phyloP scores from a whole-genome alignment of 1,139 yeast genomes.

The Blastobotrys arbuscula region DNA sequence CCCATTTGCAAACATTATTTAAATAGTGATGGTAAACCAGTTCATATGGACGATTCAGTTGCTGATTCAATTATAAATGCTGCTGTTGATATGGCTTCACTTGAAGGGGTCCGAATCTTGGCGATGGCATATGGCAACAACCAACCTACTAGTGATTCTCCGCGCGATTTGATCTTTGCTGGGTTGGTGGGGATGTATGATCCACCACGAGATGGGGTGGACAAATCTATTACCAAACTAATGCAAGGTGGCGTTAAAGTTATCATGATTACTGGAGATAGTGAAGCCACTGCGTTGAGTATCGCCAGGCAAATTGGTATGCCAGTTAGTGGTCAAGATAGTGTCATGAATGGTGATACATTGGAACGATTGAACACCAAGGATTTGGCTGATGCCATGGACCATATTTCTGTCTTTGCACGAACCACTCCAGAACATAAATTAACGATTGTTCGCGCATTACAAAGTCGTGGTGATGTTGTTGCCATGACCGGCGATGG shows the following conservation, averaged over 20 bases:
- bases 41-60: conserved; percentile 47
- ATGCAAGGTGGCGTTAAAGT: conserved; percentile 92
- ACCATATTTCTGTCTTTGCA: conserved; percentile 85
- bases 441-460: conserved; percentile 82
- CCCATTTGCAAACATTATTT: conserved; percentile 55
- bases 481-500: conserved; percentile 99
- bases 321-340: conserved; percentile 56
- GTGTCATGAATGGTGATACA: conserved; percentile 66
- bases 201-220: conserved; percentile 88
- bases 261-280: conserved; percentile 96
- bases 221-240: conserved; percentile 61
- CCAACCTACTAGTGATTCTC: conserved; percentile 32
- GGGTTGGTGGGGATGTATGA: conserved; percentile 94
- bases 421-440: conserved; percentile 97
- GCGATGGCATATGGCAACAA: conserved; percentile 61
- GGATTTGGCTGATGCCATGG: conserved; percentile 65
- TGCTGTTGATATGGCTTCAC: conserved; percentile 58
- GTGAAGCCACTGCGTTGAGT: conserved; percentile 85
- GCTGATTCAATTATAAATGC: conserved; percentile 45
- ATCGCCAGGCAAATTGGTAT: conserved; percentile 92
- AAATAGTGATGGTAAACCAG: conserved; percentile 50
- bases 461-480: conserved; percentile 87
- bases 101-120: conserved; percentile 78
- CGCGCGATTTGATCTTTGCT: conserved; percentile 55
- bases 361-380: conserved; percentile 66